Evolutionary conservation across 192 early-diverging fungal genomes (phyloP), one percentile per base, ranked within the genome.

Genomic region (Spizellomyces punctatus): DNA sequence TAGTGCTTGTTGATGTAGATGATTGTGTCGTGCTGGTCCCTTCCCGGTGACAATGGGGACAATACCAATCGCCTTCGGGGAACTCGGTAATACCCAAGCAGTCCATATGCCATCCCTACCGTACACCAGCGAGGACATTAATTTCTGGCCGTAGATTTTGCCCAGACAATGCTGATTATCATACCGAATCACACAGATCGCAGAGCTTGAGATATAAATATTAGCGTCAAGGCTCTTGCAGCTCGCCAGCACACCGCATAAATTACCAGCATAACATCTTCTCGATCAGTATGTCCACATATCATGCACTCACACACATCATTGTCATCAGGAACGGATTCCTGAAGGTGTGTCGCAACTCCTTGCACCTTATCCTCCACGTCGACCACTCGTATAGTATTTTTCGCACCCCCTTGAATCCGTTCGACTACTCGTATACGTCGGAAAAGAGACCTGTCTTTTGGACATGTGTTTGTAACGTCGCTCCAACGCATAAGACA

Each of bases 51-150:
- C 59, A 61, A 5, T 16, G 16, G 6, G 59, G 59, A 61, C 59
- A 61, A 42, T 41, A 61, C 63, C 63, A 65, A 22, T 65, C 63
- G 27, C 63, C 63, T n/a, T 65, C 63, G 10, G 63, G 63, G 48
- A 65, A n/a, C 12, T 12, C 12, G n/a, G 22, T 27, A 16, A 65
- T 12, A 10, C 45, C 63, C 16, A 65, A 41, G 46, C 63, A 65
- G 41, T 65, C 36, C 46, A 47, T 43, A 27, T 65, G 63, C 63
- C 63, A 65, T 16, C 16, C 59, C 50, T 54, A 54, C 12, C 14
- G 50, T 19, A 54, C 12, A 54, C 27, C 27, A 36, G 27, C 27
- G 3, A 36, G 27, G 27, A 36, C 27, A 36, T 36, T 36, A 36
- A 3, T 36, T 36, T 36, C 27, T 36, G 27, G 27, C 27, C 27